A percentile compares a stretch with the other conserved stretches of the same genome.
phyloP scores from a whole-genome alignment of 805 yeast genomes.

The Candida nemodendra region DNA sequence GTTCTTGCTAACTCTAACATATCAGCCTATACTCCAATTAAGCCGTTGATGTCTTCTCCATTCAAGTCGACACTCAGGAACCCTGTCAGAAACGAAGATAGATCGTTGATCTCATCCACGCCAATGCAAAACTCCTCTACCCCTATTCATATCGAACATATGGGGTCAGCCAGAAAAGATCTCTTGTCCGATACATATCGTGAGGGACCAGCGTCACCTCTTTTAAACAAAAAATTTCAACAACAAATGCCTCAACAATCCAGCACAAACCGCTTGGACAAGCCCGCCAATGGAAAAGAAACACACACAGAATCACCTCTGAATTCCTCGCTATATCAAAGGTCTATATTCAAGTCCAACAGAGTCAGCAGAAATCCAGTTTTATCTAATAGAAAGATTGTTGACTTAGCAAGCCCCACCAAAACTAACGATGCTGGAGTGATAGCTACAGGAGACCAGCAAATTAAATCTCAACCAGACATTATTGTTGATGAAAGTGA shows the following conservation, averaged over 20 bases:
- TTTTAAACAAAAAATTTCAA: conserved; percentile 17
- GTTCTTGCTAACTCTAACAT: conserved; percentile 13
- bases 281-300: conserved; percentile 2
- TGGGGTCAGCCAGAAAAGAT: background rate
- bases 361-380: conserved; percentile 12
- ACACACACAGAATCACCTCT: conserved; percentile 1
- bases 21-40: conserved; percentile 29
- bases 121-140: conserved; percentile 9
- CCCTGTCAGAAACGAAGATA: background rate
- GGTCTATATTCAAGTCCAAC: conserved; percentile 24
- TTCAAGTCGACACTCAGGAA: conserved; percentile 22
- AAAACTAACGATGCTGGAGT: background rate
- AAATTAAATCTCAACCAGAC: background rate
- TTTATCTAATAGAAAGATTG: conserved; percentile 5
- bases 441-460: background rate
- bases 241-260: conserved; percentile 10
- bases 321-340: conserved; percentile 18
- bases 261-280: conserved; percentile 2
- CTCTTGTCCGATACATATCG: background rate
- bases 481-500: conserved; percentile 7
- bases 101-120: conserved; percentile 2
- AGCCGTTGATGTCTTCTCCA: conserved; percentile 34
- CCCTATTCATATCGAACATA: conserved; percentile 4
- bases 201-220: conserved; percentile 14
- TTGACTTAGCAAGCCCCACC: background rate